Evolutionary conservation across 2,329 filamentous ascomycete genomes (phyloP), one percentile per base, ranked within the genome.

Genomic region (Davidsoniella australis): DNA sequence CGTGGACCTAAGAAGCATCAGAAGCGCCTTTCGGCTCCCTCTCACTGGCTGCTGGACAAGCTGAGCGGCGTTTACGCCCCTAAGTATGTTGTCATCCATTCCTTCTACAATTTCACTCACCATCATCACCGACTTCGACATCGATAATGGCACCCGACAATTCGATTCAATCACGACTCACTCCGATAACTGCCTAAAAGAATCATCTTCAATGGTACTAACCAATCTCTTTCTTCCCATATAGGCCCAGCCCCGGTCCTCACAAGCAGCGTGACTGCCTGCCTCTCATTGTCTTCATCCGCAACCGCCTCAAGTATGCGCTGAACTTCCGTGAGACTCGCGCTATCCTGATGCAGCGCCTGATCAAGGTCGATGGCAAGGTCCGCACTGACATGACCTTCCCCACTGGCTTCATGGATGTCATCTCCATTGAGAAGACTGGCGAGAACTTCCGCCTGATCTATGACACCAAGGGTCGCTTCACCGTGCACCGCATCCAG

Each of bases 381-480:
- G 87, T 98, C 73, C 89, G 91, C 75, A 98, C 91, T 71, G 91
- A 98, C 73, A 75, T 78, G 64, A 98, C 88, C 73, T 98, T 85
- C 82, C 91, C 91, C 62, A 76, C 91, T 60, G 91, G 91, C 64
- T 95, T 93, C 81, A 96, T 96, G 91, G 91, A 98, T 68, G 91
- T 98, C 67, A 95, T 98, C 76, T 76, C 77, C 65, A 93, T 98
- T 68, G 91, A 98, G 73, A 98, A 98, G 86, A 98, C 91, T 54
- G 88, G 88, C 81, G 91, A 98, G 82, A 85, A 94, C 84, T 98
- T 98, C 86, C 89, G 91, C 62, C 86, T 98, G 62, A 76, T 98
- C 79, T 98, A 96, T 82, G 91, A 98, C 71, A 98, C 89, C 82
- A 98, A 98, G 84, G 91, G 91, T 64, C 89, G 91, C 69, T 98